These are phyloP conservation scores for Wickerhamomyces pijperi DNA, from an alignment of 805 yeast species.

Conservation along the genomic window DNA sequence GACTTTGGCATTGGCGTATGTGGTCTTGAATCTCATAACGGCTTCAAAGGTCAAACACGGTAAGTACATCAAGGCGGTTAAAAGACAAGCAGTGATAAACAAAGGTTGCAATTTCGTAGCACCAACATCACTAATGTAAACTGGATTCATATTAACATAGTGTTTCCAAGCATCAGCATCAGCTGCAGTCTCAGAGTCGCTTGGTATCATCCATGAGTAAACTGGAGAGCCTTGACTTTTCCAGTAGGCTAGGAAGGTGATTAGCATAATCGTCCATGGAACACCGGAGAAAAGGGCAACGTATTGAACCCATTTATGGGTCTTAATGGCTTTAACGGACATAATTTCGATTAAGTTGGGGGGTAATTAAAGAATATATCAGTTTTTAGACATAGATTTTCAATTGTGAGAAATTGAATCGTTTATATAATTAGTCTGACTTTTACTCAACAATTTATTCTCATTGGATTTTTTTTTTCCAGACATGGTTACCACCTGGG, in stretches of 20 bases:
- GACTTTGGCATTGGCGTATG: slow-evolving; percentile 18
- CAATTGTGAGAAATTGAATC: too few species aligned
- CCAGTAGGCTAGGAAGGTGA: background rate
- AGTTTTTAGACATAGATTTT: too few species aligned
- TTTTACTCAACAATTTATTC: too few species aligned
- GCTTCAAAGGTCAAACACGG: slow-evolving; percentile 55
- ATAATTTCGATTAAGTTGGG: too few species aligned
- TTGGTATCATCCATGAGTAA: background rate
- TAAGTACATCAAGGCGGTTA: slow-evolving; percentile 67
- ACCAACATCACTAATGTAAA: slow-evolving; percentile 78
- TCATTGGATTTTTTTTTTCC: too few species aligned
- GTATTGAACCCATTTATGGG: background rate
- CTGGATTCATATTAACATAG: slow-evolving; percentile 22
- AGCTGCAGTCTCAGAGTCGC: background rate
- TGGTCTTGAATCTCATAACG: slow-evolving; percentile 41
- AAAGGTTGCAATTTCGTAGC: slow-evolving; percentile 81
- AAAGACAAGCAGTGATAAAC: slow-evolving; percentile 67
- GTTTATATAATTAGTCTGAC: too few species aligned
- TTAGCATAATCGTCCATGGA: background rate
- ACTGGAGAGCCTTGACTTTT: background rate
- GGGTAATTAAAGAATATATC: too few species aligned
- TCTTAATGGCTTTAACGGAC: too few species aligned
- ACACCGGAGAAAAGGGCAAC: background rate
- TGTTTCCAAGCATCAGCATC: background rate
- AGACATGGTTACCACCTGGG: too few species aligned